Base-by-base conservation (phyloP, 2,329 filamentous ascomycete genomes). In the Metarhizium humberi region DNA sequence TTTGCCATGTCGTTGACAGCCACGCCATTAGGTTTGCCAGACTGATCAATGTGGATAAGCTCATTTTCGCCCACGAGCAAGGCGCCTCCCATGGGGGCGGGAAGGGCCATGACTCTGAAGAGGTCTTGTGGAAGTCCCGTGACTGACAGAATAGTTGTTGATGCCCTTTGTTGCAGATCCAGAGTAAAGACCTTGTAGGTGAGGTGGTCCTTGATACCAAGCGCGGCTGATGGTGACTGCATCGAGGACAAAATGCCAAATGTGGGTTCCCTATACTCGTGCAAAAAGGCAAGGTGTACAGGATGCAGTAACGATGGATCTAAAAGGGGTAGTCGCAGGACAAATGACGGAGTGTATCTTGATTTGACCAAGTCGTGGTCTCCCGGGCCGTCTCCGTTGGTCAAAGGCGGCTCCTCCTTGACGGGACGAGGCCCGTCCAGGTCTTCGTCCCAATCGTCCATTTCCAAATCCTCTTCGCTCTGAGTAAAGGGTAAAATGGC, bases 201-300 rank as follows among this genome's bases (percentile, higher is more conserved):
- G 50, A 96, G 76, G 62, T 89, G 83, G 67, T 99, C 94, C 66
- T 87, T 94, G 60, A 90, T 82, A 64, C 91, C 88, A 53, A 97
- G 76, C 3, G 89, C 86, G 55, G 80, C 78, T n/a, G 91, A 92
- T 14, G 86, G 83, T 40, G 85, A 78, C 59, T 83, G 76, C 53
- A 84, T 85, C 1, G 92, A 89, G 50, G 90, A 94, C 46, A 99
- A 78, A 58, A 99, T 92, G 55, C 92, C 94, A 73, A 99, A 96
- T 0, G 94, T 99, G 13, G 94, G 92, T 71, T 97, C 94, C 69
- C 94, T 86, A 71, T 99, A 99, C 74, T 97, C 92, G 78, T 97
- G 84, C 61, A 99, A 76, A 70, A 99, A 99, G 55, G 89, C 86
- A 66, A 99, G 82, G 67, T 96, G 90, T 65, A 96, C 85, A 51